Evolutionary conservation across 345 rosid genomes (phyloP).

Genomic region (Salix caprea): DNA sequence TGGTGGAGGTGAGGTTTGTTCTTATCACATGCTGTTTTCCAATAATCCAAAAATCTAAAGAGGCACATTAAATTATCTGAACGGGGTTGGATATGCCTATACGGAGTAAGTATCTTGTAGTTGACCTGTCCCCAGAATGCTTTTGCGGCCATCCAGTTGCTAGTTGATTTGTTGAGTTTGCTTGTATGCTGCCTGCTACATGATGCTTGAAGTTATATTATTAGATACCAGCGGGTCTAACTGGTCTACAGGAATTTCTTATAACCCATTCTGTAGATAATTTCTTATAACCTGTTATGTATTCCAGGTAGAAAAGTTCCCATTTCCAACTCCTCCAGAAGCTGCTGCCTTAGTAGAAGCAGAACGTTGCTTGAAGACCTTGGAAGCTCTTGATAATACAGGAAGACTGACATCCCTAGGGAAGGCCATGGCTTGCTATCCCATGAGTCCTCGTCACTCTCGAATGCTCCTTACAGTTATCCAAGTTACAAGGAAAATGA

Average conservation of each 20-base stretch:
- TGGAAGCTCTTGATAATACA: conserved; percentile 65
- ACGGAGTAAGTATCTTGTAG: neutral
- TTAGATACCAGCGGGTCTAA: neutral
- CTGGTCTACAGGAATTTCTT: neutral
- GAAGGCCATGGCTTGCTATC: conserved; percentile 79
- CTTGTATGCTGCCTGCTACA: neutral
- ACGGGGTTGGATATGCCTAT: neutral
- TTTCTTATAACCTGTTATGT: neutral
- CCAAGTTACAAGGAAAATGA: conserved; percentile 42
- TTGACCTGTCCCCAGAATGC: too few species aligned
- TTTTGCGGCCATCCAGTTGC: too few species aligned
- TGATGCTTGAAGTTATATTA: neutral
- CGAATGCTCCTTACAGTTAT: conserved; percentile 83
- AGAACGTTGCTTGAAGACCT: conserved; percentile 60
- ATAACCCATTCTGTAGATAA: neutral
- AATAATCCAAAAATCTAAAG: neutral
- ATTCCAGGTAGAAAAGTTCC: conserved; percentile 75
- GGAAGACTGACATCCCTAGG: conserved; percentile 72
- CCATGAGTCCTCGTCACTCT: conserved; percentile 91
- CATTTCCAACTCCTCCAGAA: conserved; percentile 88
- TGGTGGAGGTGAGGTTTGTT: neutral
- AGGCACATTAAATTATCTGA: neutral
- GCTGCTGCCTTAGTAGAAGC: conserved; percentile 60
- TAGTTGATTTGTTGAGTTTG: neutral
- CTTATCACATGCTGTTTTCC: conserved; percentile 3